Base-by-base conservation (phyloP, 768 basidiomycete species). In the Pisolithus albus region DNA sequence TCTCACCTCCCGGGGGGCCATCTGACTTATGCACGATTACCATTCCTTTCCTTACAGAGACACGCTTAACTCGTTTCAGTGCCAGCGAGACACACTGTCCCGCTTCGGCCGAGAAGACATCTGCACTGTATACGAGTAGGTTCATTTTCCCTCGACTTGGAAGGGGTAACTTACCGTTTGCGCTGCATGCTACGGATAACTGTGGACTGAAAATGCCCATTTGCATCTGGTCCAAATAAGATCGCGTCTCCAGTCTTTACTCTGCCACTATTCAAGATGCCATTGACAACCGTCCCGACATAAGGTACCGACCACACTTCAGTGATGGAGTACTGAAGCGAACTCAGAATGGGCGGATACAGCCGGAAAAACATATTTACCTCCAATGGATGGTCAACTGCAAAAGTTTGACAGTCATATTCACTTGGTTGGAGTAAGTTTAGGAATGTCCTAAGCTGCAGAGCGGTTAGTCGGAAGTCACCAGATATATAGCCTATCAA, bases 21-120 rank as follows among this genome's bases (percentile, higher is more conserved):
- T 95, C 92, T 2, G 82, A 79, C 66, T 85, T 90, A 51, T 82
- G 82, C 1, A 93, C 84, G 41, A 97, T 72, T 3, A 96, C 90
- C 94, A 95, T 94, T 11, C 94, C 95, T 68, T 97, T 98, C 53
- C 95, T 75, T 8, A 97, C 83, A 19, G 83, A 81, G 7, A 82
- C 78, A 49, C 90, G 74, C 50, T 86, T 78, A 52, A 96, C 84
- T 42, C 91, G 80, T 73, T 98, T 99, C 26, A 99, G 70, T 4
- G 95, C 96, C 49, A 96, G 74, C 7, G 90, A 89, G 18, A 99
- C 93, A 46, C 89, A 91, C 70, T 99, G 96, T 2, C 96, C 96
- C 6, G 96, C 96, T 60, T 97, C 94, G 0, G 91, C 96, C 13
- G 78, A 77, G 15, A 75, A 75, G 3, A 99, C 92, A 49, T 84